phyloP scores from a whole-genome alignment of 78 protist species.

The Cavenderia fasciculata region DNA sequence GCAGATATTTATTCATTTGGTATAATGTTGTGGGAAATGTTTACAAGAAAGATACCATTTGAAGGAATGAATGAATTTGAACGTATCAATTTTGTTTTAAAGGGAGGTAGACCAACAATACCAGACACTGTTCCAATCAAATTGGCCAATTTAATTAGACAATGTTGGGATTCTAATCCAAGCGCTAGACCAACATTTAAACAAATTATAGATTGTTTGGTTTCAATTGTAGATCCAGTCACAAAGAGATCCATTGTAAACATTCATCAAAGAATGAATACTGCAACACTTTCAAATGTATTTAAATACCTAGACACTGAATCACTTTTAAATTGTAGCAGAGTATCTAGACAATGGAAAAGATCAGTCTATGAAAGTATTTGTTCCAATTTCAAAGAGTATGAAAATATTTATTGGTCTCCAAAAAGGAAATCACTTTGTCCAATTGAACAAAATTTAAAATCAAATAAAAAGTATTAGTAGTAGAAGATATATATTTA shows the following conservation, averaged over 20 bases:
- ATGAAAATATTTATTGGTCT: no score
- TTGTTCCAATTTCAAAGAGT: no score
- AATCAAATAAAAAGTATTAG: no score
- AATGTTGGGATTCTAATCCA: conserved; percentile 40
- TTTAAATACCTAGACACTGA: no score
- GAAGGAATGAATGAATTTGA: not conserved
- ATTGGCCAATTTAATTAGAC: conserved; percentile 3
- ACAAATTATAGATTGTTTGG: not conserved
- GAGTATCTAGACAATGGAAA: not conserved
- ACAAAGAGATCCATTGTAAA: no score
- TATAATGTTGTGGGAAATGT: conserved; percentile 64
- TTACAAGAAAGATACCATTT: conserved; percentile 57
- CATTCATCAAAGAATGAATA: no score
- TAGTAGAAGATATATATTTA: no score
- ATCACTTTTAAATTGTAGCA: not conserved
- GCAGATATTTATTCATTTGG: conserved; percentile 77
- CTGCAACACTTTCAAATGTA: no score
- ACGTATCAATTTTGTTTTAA: conserved; percentile 7
- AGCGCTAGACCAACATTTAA: conserved; percentile 22
- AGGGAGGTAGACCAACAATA: conserved; percentile 50
- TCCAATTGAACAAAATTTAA: no score
- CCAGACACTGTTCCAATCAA: conserved; percentile 17
- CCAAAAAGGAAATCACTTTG: no score
- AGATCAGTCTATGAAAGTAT: not conserved
- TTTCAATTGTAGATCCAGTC: not conserved